Conservation (phyloP, 1,139 yeast genomes). For the Zygosaccharomyces sapae region DNA sequence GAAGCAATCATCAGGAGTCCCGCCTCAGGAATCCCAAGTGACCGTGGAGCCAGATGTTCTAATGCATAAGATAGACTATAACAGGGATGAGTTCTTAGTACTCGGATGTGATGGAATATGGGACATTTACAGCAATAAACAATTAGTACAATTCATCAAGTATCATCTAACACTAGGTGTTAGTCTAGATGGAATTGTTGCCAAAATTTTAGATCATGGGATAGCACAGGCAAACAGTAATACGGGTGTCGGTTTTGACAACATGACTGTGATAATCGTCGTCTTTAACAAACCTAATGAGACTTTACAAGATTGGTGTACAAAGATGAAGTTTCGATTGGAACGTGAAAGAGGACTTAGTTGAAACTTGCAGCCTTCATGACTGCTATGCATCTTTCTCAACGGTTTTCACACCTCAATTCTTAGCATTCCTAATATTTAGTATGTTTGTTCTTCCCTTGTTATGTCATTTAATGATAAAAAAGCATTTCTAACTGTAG, state of each 20-base stretch:
- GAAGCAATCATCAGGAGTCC: conserved; percentile 25
- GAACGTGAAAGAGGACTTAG: conserved; percentile 44
- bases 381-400: background rate
- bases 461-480: conserved; percentile 6
- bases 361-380: background rate
- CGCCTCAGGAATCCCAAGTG: conserved; percentile 42
- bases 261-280: conserved; percentile 67
- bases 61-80: conserved; percentile 45
- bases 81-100: conserved; percentile 59
- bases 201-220: conserved; percentile 59
- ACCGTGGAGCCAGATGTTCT: conserved; percentile 70
- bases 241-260: conserved; percentile 78
- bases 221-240: conserved; percentile 67
- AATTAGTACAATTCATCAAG: conserved; percentile 51
- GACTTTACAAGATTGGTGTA: conserved; percentile 55
- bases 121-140: conserved; percentile 67
- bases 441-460: conserved; percentile 4
- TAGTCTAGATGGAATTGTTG: conserved; percentile 55
- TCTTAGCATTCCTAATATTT: conserved; percentile 6
- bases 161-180: conserved; percentile 56
- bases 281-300: conserved; percentile 49
- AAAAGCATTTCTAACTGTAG: conserved; percentile 1
- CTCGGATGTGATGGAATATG: conserved; percentile 78
- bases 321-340: conserved; percentile 46
- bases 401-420: background rate